Base-by-base conservation (phyloP, 805 yeast genomes). In the Ogataea parapolymorpha region DNA sequence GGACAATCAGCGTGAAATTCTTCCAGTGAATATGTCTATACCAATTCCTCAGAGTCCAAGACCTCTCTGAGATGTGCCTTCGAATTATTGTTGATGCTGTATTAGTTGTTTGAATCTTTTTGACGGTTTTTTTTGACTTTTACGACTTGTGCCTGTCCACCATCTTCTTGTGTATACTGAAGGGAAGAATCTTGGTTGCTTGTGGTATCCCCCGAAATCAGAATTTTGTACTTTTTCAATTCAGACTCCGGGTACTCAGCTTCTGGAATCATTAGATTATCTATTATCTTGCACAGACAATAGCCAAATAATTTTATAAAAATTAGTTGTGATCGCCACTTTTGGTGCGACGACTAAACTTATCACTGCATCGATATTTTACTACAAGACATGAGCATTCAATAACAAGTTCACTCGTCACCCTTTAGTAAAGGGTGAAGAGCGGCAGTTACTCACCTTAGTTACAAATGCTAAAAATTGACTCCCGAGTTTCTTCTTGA, bases 41-140 rank as follows among this genome's bases (percentile, higher is more conserved):
- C 80, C 88, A 83, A 65, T 85, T 85, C 53, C 73, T 49, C 48
- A 76, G 59, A n/a, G 90, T 83, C 81, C 85, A 79, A 6, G 88
- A 84, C 63, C 82, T 71, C 56, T 85, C 90, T 22, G 83, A 72
- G 37, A 83, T 79, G 60, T 81, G 88, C 15, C 63, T 42, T 32
- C 66, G 44, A 3, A 63, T 13, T 16, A 56, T 37, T 2, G 49
- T 42, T 5, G 56, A 39, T 10, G 54, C 39, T 11, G 45, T 47
- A 26, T 44, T 49, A 28, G 45, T 35, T 4, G 45, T 50, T 28
- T 54, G 56, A 2, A 61, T 48, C 33, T 50, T 58, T 24, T 56
- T 50, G 15, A 50, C 51, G 3, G 49, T 49, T 26, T 32, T 32
- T 48, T 15, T 35, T 23, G 26, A 35, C 9, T 26, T 31, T 34